Evolutionary conservation across 2,329 filamentous ascomycete species (phyloP), one percentile per base, ranked within the genome.

Genomic region (Claviceps sorghi): DNA sequence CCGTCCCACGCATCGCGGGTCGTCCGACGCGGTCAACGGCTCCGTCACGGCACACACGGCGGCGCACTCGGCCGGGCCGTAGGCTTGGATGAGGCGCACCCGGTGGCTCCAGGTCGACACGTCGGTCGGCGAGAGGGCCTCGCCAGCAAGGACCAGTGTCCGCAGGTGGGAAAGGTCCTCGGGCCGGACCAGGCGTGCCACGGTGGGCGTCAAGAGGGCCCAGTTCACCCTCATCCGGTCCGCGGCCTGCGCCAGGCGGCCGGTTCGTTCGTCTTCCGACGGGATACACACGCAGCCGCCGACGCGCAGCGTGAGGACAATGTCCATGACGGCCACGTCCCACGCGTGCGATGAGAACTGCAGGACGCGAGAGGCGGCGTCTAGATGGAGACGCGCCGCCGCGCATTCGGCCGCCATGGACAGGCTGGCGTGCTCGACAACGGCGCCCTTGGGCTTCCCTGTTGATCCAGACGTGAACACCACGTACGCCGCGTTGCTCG

Each of bases 401-500:
- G 36, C 15, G 44, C 49, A 43, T 5, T 47, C 32, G 11, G 49
- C 32, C 21, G 46, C 54, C 30, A 45, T 50, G 6, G 41, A 40
- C 17, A 59, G 32, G 22, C 52, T 48, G 19, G 29, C 26, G 40
- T 62, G 60, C 10, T 57, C 51, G 38, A 59, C 48, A 3, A 61
- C 52, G 13, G 59, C 54, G 11, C 55, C 58, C 29, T 61, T 60
- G 15, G 61, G 60, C 3, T 54, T 59, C 3, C 56, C 55, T 5
- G 60, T 59, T 8, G 49, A 54, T 1, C 59, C 59, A 7, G 57
- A 57, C 2, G 54, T 58, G 40, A 61, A 62, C 1, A 62, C 26
- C 2, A 58, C 29, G 42, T 60, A 62, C 1, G 58, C 54, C 10
- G 53, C 48, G 11, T 58, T 46, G 0, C 30, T 30, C 8, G 56